These are phyloP conservation scores for Metschnikowia cerradonensis DNA, from an alignment of 805 yeast species.

Conservation along the genomic window DNA sequence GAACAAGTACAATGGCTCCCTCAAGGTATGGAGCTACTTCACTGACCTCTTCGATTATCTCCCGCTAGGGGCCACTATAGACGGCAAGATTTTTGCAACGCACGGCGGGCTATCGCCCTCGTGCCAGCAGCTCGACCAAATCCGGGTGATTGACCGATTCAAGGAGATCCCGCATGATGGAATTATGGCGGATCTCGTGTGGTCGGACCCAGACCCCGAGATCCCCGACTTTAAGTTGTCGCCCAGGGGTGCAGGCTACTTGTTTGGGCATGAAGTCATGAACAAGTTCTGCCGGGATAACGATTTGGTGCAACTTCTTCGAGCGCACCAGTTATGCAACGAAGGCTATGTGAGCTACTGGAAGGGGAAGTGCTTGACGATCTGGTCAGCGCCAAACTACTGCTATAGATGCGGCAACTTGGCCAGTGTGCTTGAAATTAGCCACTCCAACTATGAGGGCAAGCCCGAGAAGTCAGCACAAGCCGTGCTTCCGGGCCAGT, in stretches of 20 bases:
- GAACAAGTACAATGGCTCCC: conserved; percentile 72
- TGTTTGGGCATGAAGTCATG: conserved; percentile 89
- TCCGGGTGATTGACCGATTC: conserved; percentile 83
- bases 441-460: conserved; percentile 42
- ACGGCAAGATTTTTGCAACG: conserved; percentile 85
- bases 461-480: conserved; percentile 16
- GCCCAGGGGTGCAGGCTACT: conserved; percentile 97
- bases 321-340: conserved; percentile 96
- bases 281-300: conserved; percentile 79
- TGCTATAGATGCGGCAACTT: conserved; percentile 96
- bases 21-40: conserved; percentile 79
- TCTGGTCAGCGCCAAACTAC: conserved; percentile 98
- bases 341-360: conserved; percentile 93
- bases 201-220: conserved; percentile 93
- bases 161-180: conserved; percentile 98
- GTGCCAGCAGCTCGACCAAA: conserved; percentile 90
- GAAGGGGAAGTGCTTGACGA: conserved; percentile 87
- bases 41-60: conserved; percentile 92
- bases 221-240: conserved; percentile 75
- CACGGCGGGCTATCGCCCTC: conserved; percentile 97
- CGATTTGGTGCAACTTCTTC: conserved; percentile 69
- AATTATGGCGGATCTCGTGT: conserved; percentile 97
- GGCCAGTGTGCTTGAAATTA: conserved; percentile 92
- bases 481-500: conserved; percentile 47
- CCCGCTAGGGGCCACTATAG: conserved; percentile 62